Base-by-base conservation (phyloP, 2,329 filamentous ascomycete species). In the Pyrenophora teres region DNA sequence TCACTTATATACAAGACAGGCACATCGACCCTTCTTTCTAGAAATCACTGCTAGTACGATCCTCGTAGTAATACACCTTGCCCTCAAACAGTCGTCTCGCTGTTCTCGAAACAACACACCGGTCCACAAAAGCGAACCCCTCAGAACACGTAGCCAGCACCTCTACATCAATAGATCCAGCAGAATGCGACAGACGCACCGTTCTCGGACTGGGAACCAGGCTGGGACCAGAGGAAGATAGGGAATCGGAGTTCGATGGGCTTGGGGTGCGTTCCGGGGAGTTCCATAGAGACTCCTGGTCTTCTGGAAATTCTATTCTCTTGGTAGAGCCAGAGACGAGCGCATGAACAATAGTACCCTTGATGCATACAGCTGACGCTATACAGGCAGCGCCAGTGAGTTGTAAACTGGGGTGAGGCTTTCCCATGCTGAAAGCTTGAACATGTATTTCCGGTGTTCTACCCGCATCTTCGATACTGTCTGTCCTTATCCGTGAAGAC, bases 371-470 rank as follows among this genome's bases (percentile, higher is more conserved):
- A 7, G 68, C 68, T 12, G 66, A 60, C 5, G 55, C 66, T 12
- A 71, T 42, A 42, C 67, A 71, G 8, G 69, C 69, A 7, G 69
- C 69, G 3, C 69, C 69, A 7, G 68, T 71, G n/a, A 71, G 57
- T 41, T 71, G 69, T 40, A 71, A 46, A 38, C 65, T 68, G 21
- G 68, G 67, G 37, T 70, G 69, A 25, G 65, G 60, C 32, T 67
- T 68, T 7, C 67, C 67, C 69, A 71, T 71, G 31, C 62, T 67
- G 39, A 68, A 70, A 6, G 67, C 64, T 8, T 57, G 50, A 6
- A 65, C 62, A 30, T 59, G 50, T 10, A 70, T 43, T 10, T 63
- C 57, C 23, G 49, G 30, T 56, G 18, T 37, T 46, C 46, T 43
- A 15, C 15, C 32, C 15, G 27, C 10, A 30, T 30, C 27, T 4